phyloP scores from a whole-genome alignment of 2,329 filamentous ascomycete species.

The Neocatenulostroma microsporum region DNA sequence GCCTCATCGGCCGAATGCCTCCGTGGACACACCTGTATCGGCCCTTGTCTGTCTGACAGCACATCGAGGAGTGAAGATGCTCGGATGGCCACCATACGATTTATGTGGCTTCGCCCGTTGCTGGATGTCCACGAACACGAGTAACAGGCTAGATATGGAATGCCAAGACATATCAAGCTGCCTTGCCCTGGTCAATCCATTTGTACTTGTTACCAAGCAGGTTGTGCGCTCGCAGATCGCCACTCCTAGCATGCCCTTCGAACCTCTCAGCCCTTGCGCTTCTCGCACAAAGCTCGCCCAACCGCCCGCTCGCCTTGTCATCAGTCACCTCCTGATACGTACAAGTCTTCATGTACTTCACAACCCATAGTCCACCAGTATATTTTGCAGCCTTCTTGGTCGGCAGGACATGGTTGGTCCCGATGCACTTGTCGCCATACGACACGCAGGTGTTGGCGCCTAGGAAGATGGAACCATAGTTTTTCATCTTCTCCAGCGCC shows the following conservation, averaged over 20 bases:
- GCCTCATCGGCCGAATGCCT: too few species aligned
- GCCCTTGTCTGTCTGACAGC: too few species aligned
- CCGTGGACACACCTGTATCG: too few species aligned
- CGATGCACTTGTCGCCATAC: slow-evolving; percentile 47
- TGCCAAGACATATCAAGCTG: too few species aligned
- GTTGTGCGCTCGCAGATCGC: slow-evolving; percentile 5
- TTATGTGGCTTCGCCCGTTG: too few species aligned
- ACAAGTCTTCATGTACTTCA: slow-evolving; percentile 47
- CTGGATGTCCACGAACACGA: too few species aligned
- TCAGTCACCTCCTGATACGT: slow-evolving; percentile 47
- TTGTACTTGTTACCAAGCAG: slow-evolving; percentile 4
- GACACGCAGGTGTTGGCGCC: slow-evolving; percentile 40
- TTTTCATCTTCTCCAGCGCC: slow-evolving; percentile 4
- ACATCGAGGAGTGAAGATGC: too few species aligned
- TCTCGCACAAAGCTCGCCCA: slow-evolving; percentile 44
- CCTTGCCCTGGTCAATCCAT: slow-evolving; percentile 3
- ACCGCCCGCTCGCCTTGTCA: slow-evolving; percentile 39
- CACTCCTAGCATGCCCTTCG: slow-evolving; percentile 37
- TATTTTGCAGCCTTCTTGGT: slow-evolving; percentile 43
- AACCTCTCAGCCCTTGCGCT: slow-evolving; percentile 46
- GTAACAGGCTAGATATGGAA: too few species aligned
- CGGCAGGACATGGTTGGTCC: slow-evolving; percentile 49
- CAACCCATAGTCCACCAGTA: slow-evolving; percentile 49
- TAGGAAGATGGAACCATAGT: slow-evolving; percentile 7
- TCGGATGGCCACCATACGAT: too few species aligned